Evolutionary conservation across 768 basidiomycete species (phyloP), one percentile per base, ranked within the genome.

Genomic region (Mycena floridula): DNA sequence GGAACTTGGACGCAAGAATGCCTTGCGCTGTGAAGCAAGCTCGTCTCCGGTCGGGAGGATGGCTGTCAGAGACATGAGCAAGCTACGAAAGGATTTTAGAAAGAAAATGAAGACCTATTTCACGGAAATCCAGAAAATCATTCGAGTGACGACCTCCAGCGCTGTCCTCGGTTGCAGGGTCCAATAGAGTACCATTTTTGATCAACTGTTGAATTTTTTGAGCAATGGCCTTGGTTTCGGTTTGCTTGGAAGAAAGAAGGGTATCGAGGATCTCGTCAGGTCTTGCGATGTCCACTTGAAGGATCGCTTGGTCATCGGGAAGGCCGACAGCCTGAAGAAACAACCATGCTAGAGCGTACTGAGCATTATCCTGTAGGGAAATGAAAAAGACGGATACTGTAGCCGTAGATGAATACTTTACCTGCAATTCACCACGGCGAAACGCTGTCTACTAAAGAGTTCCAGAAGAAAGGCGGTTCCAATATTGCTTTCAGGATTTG

Each of bases 141-240:
- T 86, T 85, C 51, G 84, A 81, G 45, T 85, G 84, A 3, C 84
- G 68, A 3, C 82, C 83, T 0, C 84, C 84, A 1, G 83, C 76
- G 7, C 61, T 52, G 11, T 58, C 53, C 15, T 50, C 40, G 7
- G 52, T 51, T 18, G 46, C 20, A 5, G 54, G 42, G 68, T 67
- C 3, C 70, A 65, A 22, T 57, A 61, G 25, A 70, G 55, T 42
- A 65, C 59, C 50, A 53, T 54, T 55, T 13, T 43, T 44, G 27
- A 60, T 50, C 8, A 54, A 44, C 26, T 71, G 59, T 47, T 71
- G 65, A 49, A 77, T 67, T 40, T 68, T 64, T 15, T 64, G 59
- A 0, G 63, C 69, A 18, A 62, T 48, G 2, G 56, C 49, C 22
- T 59, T 60, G 22, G 62, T 46, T 2, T 55, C 48, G 60, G 63